Evolutionary conservation across 805 yeast species (phyloP).

Genomic region (Nakazawaea wyomingensis): DNA sequence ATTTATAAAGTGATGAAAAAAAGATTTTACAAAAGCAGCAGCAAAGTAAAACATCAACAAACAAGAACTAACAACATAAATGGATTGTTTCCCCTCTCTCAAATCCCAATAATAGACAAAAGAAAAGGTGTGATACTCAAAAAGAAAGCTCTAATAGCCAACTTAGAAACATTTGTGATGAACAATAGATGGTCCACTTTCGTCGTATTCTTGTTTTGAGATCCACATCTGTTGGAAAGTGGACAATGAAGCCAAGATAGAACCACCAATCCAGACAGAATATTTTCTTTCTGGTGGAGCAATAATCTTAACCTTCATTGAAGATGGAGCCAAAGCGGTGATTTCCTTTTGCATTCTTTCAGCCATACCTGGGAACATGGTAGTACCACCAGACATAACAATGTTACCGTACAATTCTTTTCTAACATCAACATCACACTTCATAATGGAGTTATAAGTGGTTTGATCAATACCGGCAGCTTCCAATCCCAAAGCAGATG

Average conservation of each 20-base stretch:
- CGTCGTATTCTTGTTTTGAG: constrained; percentile 99
- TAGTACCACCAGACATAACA: constrained; percentile 99
- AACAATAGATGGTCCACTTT: constrained; percentile 99
- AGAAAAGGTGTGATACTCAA: no score
- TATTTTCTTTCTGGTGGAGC: constrained; percentile 99
- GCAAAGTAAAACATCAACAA: no score
- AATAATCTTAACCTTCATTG: constrained; percentile 98
- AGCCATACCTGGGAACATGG: constrained; percentile 99
- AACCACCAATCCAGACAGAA: constrained; percentile 99
- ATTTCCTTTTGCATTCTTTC: constrained; percentile 99
- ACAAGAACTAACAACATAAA: no score
- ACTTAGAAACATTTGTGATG: constrained; percentile 89
- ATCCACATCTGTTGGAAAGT: constrained; percentile 99
- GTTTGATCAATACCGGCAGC: constrained; percentile 99
- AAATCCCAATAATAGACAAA: no score
- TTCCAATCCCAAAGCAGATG: constrained; percentile 83
- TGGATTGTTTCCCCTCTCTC: no score
- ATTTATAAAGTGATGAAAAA: no score
- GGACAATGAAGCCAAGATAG: constrained; percentile 95
- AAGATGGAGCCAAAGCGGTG: constrained; percentile 98
- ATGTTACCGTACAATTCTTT: constrained; percentile 98
- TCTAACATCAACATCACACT: constrained; percentile 99
- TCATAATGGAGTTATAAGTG: constrained; percentile 89
- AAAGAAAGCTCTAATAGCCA: no score
- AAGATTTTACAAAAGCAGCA: no score